Conservation (phyloP, 2,329 filamentous ascomycete genomes). For the Exophiala lecanii-corni region DNA sequence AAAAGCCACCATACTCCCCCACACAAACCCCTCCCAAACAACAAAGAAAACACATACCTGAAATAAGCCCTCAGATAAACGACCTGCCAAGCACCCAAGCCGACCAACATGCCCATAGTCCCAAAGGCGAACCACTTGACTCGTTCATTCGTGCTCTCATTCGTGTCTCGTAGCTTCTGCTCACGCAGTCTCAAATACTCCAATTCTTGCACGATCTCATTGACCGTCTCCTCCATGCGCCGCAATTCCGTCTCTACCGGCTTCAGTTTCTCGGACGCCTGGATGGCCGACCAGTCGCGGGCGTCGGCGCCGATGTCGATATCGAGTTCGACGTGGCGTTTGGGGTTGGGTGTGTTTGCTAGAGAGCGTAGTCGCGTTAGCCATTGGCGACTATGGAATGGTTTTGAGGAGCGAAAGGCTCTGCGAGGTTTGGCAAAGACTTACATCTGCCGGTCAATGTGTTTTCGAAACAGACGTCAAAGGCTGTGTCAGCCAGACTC, state of each 20-base stretch:
- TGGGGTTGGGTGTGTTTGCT: slow-evolving; percentile 41
- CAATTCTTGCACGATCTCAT: slow-evolving; percentile 89
- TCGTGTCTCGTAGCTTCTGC: slow-evolving; percentile 95
- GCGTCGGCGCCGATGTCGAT: slow-evolving; percentile 95
- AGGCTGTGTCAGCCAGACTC: slow-evolving; percentile 82
- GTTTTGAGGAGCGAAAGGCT: too few relatives aligned
- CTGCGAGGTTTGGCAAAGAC: too few relatives aligned
- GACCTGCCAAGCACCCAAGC: slow-evolving; percentile 92
- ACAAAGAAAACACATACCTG: slow-evolving; percentile 55
- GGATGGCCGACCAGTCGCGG: slow-evolving; percentile 96
- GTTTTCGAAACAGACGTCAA: slow-evolving; percentile 97
- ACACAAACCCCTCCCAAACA: slow-evolving; percentile 9
- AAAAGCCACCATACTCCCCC: too few relatives aligned
- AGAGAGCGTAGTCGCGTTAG: too few relatives aligned
- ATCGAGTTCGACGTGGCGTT: slow-evolving; percentile 81
- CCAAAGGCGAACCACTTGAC: slow-evolving; percentile 98
- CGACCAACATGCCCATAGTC: slow-evolving; percentile 86
- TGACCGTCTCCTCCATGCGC: slow-evolving; percentile 83
- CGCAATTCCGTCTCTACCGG: slow-evolving; percentile 92
- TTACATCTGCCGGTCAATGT: slow-evolving; percentile 61
- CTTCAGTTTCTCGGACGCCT: slow-evolving; percentile 95
- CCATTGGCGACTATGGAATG: too few relatives aligned
- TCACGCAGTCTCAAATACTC: slow-evolving; percentile 86
- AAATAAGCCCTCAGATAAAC: slow-evolving; percentile 97
- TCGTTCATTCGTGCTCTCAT: slow-evolving; percentile 97